Base-by-base conservation (phyloP, 768 basidiomycete species). In the Rhodosporidiobolus odoratus region DNA sequence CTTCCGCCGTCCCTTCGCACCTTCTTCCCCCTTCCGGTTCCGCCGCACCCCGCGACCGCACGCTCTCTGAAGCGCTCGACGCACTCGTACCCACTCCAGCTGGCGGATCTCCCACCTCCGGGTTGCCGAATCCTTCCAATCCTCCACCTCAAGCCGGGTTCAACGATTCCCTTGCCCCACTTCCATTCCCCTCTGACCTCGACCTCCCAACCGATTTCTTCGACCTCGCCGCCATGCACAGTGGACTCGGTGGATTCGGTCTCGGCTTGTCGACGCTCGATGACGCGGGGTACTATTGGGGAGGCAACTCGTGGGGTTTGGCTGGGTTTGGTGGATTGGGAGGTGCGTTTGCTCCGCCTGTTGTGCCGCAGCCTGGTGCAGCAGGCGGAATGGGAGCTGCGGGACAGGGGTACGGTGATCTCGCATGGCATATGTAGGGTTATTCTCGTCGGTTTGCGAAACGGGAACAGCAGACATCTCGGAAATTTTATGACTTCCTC, bases 251-350 rank as follows among this genome's bases (percentile, higher is more conserved):
- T 25, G 54, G 63, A 35, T 56, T 62, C 50, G 61, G 61, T 7
- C 48, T 62, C n/a, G 62, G 62, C 4, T 37, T 62, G n/a, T 17
- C 37, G 27, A 48, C 54, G 41, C 63, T 65, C 50, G 62, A 63
- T 53, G 63, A 65, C 25, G 23, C 30, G 32, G 63, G 54, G 7
- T 57, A 65, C 63, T 41, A 25, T 15, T 41, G 30, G 4, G 62
- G 62, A 15, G 50, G 50, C 27, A 43, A 34, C 32, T 37, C 32
- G 19, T 65, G 63, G 63, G 63, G 63, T 2, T 25, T 65, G 32
- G 54, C 41, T 1, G 63, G 63, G 10, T 65, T 65, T 21, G 63
- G 63, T 10, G 63, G 54, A 12, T 45, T 62, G 9, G 47, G 60
- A 38, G 37, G 37, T 19, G 34, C 23, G 54, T 56, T 56, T n/a